Base-by-base conservation (phyloP, 306 rosid species). In the Benincasa hispida region DNA sequence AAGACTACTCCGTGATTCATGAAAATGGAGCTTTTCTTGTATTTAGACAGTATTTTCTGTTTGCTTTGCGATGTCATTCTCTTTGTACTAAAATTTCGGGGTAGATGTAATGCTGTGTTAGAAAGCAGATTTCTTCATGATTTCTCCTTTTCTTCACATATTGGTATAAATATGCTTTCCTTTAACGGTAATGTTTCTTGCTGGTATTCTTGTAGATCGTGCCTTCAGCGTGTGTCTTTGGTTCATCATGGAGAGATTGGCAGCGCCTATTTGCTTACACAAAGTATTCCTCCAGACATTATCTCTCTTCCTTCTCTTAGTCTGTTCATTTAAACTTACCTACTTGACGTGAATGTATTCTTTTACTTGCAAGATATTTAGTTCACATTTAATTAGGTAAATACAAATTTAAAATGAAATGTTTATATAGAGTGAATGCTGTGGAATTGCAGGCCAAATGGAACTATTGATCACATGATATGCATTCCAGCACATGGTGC, bases 401-500 rank as follows among this genome's bases (percentile, higher is more conserved):
- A 47, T 30, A 19, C 57, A 72, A 50, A 51, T 45, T 19, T 15
- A 17, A 34, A 56, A 74, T 35, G 34, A 55, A 57, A n/a, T 48
- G 10, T 66, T 48, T 27, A 14, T 22, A 24, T 45, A 25, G 19
- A 11, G 22, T 76, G 19, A 15, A 47, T 51, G 14, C n/a, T 75
- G 24, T 79, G 42, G 56, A 47, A 76, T 54, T 83, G 76, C 82
- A 94, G 97, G 93, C 89, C 91, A 6, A 74, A 65, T 66, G 92
- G 87, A 80, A 47, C 86, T 66, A 22, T 92, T 47, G 97, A 92
- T 78, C 79, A 83, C 76, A 81, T 92, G 86, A 85, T 90, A 81
- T 92, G 91, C 80, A 82, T 92, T 74, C 90, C 94, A 17, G 97
- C 97, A 53, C 93, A 90, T 82, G 99, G 97, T 75, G 96, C 91